Evolutionary conservation across 2,329 filamentous ascomycete genomes (phyloP), one percentile per base, ranked within the genome.

Genomic region (Calonectria multiphialidica): DNA sequence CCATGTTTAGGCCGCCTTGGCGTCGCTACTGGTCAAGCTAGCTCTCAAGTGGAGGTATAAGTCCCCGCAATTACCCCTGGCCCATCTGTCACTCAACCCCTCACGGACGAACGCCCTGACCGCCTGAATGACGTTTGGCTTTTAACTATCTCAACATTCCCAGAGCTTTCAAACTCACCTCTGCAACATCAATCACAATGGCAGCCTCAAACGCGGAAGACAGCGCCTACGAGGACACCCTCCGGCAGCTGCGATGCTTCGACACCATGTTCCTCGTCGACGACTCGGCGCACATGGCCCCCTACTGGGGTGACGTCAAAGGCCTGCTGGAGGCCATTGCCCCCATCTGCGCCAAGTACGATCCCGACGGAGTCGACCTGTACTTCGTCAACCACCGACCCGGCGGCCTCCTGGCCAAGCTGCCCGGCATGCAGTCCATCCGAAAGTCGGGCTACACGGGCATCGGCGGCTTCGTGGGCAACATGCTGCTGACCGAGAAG

Each of bases 371-470:
- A n/a, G 59, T 72, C 30, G 71, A 72, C 25, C 61, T 72, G 10
- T 72, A 70, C 62, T 72, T 72, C 47, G 49, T 72, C 49, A 72
- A 72, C 40, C 71, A 72, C 66, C 66, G 71, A 5, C 67, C 71
- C 1, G 67, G 71, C 21, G 71, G 71, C 37, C n/a, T 70, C n/a
- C 28, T 70, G 40, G 67, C 71, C 37, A 72, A 68, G 21, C n/a
- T 72, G 37, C 66, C 65, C 23, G 65, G 67, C 3, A 25, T 70
- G 28, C 67, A 70, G 40, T 65, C 67, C 40, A 70, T 72, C 49
- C 70, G 70, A 21, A 68, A 69, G 59, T 72, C 70, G 47, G 70
- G 70, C 47, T 72, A 72, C 59, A 67, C 57, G n/a, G 47, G 64
- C 59, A 72, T 72, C 42, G 66, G 70, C 33, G 70, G 65, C 30